A percentile compares a stretch with the other conserved stretches of the same genome.
Conservation (phyloP, 1,284 basidiomycete species). For the Apiotrichum porosum region DNA sequence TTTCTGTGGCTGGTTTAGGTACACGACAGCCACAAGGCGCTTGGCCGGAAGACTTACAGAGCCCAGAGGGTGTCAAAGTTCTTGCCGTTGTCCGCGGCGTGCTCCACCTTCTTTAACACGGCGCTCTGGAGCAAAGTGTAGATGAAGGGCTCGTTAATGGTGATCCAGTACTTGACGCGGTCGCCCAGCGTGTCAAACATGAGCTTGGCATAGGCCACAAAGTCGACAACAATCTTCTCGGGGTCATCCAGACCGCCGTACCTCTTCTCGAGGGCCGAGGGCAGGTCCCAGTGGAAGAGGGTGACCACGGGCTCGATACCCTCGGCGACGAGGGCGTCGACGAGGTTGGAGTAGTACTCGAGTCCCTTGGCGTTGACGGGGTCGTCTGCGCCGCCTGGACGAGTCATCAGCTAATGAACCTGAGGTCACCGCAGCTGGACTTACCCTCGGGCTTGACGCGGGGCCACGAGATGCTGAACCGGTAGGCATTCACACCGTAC, state of each 20-base stretch:
- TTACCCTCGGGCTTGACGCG: slow-evolving; percentile 60
- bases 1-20: too few relatives aligned
- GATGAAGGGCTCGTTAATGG: slow-evolving; percentile 41
- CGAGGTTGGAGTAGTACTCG: slow-evolving; percentile 54
- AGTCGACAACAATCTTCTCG: slow-evolving; percentile 54
- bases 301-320: slow-evolving; percentile 46
- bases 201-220: slow-evolving; percentile 59
- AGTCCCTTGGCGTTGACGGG: slow-evolving; percentile 63
- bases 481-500: slow-evolving; percentile 56
- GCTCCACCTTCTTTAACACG: slow-evolving; percentile 4
- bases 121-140: slow-evolving; percentile 13
- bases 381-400: slow-evolving; percentile 55
- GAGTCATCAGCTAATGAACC: too few relatives aligned
- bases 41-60: slow-evolving; percentile 3
- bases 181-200: slow-evolving; percentile 68
- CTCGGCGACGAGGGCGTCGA: slow-evolving; percentile 59
- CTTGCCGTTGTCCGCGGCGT: slow-evolving; percentile 1
- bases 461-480: slow-evolving; percentile 67
- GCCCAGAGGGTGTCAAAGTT: background rate
- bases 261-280: slow-evolving; percentile 61
- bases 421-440: slow-evolving; percentile 15
- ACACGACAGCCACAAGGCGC: too few relatives aligned
- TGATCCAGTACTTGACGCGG: slow-evolving; percentile 64
- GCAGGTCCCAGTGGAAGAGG: slow-evolving; percentile 59
- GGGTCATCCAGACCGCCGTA: slow-evolving; percentile 59